Conservation (phyloP, 352 stramenopile genomes). For the Phytophthora capsici region DNA sequence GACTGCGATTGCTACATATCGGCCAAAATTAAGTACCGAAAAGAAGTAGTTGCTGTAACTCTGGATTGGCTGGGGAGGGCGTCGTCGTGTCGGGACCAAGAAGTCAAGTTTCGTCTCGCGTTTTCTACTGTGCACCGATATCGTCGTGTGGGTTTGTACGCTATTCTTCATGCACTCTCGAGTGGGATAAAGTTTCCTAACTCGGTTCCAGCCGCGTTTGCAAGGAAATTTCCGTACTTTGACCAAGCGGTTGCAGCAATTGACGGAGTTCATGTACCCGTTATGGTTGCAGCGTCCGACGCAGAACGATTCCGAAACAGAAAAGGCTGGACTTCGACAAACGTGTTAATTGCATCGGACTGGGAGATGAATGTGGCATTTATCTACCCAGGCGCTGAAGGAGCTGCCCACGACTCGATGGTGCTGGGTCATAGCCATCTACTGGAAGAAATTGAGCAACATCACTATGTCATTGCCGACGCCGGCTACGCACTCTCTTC, state of each 20-base stretch:
- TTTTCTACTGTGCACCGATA: constrained; percentile 14
- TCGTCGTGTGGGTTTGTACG: constrained; percentile 2
- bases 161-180: background rate
- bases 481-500: constrained; percentile 2
- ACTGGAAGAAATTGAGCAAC: background rate
- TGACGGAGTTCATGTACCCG: constrained; percentile 10
- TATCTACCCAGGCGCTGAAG: constrained; percentile 6
- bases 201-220: background rate
- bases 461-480: constrained; percentile 3
- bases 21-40: background rate
- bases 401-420: constrained; percentile 13
- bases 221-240: background rate
- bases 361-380: too few relatives aligned
- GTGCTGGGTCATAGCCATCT: constrained; percentile 2
- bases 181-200: background rate
- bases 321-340: too few relatives aligned
- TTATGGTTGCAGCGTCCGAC: background rate
- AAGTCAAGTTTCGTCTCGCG: background rate
- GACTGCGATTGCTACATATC: background rate
- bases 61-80: background rate
- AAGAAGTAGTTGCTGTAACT: background rate
- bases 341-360: too few relatives aligned
- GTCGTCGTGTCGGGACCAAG: constrained; percentile 3
- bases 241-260: constrained; percentile 14
- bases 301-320: constrained; percentile 1